Conservation (phyloP, 2,329 filamentous ascomycete genomes). For the Phyllosticta citribraziliensis region DNA sequence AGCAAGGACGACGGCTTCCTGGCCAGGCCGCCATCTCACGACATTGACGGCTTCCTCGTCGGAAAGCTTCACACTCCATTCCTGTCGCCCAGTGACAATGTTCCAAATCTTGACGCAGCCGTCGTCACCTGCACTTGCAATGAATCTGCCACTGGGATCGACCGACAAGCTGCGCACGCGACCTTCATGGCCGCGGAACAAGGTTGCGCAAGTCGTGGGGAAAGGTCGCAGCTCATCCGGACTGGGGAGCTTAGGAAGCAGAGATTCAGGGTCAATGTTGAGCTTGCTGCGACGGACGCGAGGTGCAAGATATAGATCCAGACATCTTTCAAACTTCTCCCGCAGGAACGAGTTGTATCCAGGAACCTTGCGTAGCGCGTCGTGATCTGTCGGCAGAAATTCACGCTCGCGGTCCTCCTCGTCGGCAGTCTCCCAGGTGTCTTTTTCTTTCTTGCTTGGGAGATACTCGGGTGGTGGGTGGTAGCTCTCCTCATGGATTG, state of each 20-base stretch:
- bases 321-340: conserved; percentile 88
- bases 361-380: conserved; percentile 80
- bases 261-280: conserved; percentile 89
- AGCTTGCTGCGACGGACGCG: conserved; percentile 85
- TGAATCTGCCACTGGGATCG: conserved; percentile 73
- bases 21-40: conserved; percentile 81
- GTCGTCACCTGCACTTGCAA: conserved; percentile 91
- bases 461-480: conserved; percentile 93
- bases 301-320: conserved; percentile 92
- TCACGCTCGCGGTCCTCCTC: conserved; percentile 86
- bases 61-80: conserved; percentile 74
- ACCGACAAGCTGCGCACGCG: conserved; percentile 76
- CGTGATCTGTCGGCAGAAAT: conserved; percentile 73
- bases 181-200: conserved; percentile 82
- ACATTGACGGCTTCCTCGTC: conserved; percentile 70
- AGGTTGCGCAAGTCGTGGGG: conserved; percentile 77
- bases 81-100: conserved; percentile 71
- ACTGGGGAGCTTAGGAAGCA: conserved; percentile 85
- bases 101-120: conserved; percentile 89
- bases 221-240: conserved; percentile 93
- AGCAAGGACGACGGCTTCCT: conserved; percentile 70
- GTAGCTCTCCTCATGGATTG: conserved; percentile 91
- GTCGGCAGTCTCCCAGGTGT: conserved; percentile 75
- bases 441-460: conserved; percentile 72
- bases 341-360: conserved; percentile 86